phyloP scores from a whole-genome alignment of 139 green algal species.

The Zygnema circumcarinatum region DNA sequence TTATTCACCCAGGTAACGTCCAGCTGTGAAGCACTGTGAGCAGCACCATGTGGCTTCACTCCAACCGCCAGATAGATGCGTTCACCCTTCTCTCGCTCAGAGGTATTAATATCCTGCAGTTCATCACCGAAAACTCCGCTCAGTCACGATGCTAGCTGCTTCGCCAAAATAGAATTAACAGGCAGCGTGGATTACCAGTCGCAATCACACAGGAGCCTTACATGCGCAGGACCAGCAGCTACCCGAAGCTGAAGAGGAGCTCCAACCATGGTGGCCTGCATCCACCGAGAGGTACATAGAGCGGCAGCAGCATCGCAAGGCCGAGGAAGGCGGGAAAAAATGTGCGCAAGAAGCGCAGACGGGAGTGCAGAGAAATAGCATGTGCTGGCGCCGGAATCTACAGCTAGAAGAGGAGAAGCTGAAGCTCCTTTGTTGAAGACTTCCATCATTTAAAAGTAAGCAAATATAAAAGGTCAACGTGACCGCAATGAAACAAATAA shows the following conservation, averaged over 20 bases:
- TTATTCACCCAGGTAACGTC: not conserved
- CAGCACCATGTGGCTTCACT: not conserved
- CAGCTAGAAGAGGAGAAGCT: too few relatives aligned
- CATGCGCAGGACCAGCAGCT: not conserved
- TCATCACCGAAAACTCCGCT: not conserved
- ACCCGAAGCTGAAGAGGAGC: not conserved
- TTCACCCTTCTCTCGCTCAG: too few relatives aligned
- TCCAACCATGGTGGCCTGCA: not conserved
- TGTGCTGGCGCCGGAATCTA: not conserved
- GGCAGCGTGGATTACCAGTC: not conserved
- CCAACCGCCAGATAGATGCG: not conserved
- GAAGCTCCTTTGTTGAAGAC: too few relatives aligned
- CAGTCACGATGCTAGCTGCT: not conserved
- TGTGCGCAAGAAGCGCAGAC: not conserved
- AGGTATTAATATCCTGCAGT: not conserved
- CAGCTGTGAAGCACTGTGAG: slow-evolving; percentile 5
- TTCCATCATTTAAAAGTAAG: too few relatives aligned
- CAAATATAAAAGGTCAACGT: too few relatives aligned
- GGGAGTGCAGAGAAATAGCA: not conserved
- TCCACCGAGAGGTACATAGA: not conserved
- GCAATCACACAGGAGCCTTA: not conserved
- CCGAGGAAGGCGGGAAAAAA: not conserved
- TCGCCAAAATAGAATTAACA: not conserved
- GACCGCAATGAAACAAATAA: too few relatives aligned
- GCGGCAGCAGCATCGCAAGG: not conserved